phyloP scores from a whole-genome alignment of 78 protist species.

The Trichosphaerium sp. region DNA sequence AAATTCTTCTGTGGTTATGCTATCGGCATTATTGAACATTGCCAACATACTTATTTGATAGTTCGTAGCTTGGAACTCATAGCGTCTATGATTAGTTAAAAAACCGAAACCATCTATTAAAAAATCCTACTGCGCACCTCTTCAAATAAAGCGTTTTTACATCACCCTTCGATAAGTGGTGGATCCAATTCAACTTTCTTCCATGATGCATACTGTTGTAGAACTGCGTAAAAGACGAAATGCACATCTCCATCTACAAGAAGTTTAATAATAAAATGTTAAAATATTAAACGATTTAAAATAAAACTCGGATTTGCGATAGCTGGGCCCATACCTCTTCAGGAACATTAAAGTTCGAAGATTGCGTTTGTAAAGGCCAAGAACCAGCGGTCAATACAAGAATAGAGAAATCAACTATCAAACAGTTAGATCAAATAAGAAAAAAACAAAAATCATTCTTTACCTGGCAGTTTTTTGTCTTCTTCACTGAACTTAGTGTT shows the following conservation, averaged over 20 bases:
- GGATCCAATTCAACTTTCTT: constrained; percentile 59
- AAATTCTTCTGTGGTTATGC: constrained; percentile 7
- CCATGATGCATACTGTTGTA: constrained; percentile 50
- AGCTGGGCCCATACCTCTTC: constrained; percentile 12
- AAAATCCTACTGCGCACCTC: constrained; percentile 22
- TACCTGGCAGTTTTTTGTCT: neutral
- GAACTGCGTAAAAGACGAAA: constrained; percentile 30
- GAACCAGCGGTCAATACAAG: constrained; percentile 58
- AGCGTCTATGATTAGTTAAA: neutral
- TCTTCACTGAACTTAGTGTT: constrained; percentile 35
- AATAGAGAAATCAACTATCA: constrained; percentile 46
- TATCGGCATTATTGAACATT: constrained; percentile 27
- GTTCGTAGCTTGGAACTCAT: constrained; percentile 12
- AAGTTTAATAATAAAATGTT: neutral
- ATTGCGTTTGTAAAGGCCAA: constrained; percentile 70
- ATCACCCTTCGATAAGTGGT: constrained; percentile 59
- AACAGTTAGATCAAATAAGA: neutral
- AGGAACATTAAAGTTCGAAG: constrained; percentile 45
- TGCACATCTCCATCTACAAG: constrained; percentile 16
- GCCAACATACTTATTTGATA: constrained; percentile 42
- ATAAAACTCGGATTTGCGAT: too few species aligned
- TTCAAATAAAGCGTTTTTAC: constrained; percentile 13
- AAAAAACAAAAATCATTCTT: neutral
- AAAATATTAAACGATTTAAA: neutral
- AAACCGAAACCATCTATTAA: neutral